Percentiles rank a stretch among this genome's conserved stretches.
Conservation (phyloP, 495 filamentous ascomycete genomes). For the Daldinia caldariorum region DNA sequence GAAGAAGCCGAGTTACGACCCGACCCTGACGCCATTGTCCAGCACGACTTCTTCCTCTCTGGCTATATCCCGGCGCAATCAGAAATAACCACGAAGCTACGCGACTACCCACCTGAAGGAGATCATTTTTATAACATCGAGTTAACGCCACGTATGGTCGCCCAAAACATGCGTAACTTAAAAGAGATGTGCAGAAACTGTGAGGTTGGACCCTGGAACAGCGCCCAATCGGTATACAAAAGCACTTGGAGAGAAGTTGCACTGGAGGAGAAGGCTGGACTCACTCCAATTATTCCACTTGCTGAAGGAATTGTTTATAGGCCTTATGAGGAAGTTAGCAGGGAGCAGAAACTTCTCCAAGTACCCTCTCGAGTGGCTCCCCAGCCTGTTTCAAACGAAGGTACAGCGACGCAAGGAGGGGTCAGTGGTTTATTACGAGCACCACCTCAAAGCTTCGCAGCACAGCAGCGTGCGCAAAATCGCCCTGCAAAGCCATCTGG, state of each 20-base stretch:
- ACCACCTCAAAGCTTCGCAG: constrained; percentile 66
- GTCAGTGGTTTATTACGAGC: constrained; percentile 53
- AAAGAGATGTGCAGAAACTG: constrained; percentile 56
- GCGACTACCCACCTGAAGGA: constrained; percentile 58
- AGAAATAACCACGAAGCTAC: constrained; percentile 62
- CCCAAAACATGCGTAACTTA: constrained; percentile 50
- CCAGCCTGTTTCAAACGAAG: constrained; percentile 37
- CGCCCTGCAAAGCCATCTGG: constrained; percentile 47
- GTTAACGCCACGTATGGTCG: constrained; percentile 36
- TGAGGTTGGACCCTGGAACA: constrained; percentile 61
- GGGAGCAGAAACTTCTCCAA: constrained; percentile 42
- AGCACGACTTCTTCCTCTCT: constrained; percentile 80
- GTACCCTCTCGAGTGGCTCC: constrained; percentile 39
- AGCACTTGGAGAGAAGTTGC: constrained; percentile 74
- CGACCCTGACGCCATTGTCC: constrained; percentile 81
- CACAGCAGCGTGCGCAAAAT: constrained; percentile 63
- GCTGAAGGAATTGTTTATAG: constrained; percentile 74
- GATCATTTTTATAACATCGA: constrained; percentile 54
- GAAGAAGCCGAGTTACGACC: constrained; percentile 78
- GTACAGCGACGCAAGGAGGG: constrained; percentile 48
- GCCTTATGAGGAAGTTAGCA: constrained; percentile 59
- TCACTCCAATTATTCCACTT: constrained; percentile 75
- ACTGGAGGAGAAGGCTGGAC: constrained; percentile 73
- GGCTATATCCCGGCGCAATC: constrained; percentile 64
- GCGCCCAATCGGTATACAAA: constrained; percentile 58